Base-by-base conservation (phyloP, 306 rosid genomes). In the Senna tora region DNA sequence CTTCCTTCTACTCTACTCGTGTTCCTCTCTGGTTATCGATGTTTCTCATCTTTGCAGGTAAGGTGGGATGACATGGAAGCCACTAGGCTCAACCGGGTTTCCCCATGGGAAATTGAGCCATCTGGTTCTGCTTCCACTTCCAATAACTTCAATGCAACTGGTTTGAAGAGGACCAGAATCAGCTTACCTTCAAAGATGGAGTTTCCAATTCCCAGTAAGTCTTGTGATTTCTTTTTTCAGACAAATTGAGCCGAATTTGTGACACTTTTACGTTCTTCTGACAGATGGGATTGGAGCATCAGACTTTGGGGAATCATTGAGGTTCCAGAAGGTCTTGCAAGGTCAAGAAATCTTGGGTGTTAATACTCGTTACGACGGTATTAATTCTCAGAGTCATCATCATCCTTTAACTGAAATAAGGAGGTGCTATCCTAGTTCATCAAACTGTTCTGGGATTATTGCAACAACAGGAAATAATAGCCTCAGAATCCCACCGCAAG, bases 251-350 rank as follows among this genome's bases (percentile, higher is more conserved):
- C n/a, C n/a, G n/a, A n/a, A n/a, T n/a, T 62, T 14, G 55, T 79
- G 80, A 77, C 43, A 32, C 12, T 45, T 25, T 34, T 28, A 32
- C 16, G 17, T 77, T 75, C 21, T 64, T 60, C 12, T 67, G 42
- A 41, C 90, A 95, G 99, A 81, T 81, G 97, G 96, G 65, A 87
- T 87, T 88, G 96, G 93, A 69, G 65, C 84, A 52, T 79, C 92
- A 61, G 99, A 89, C 97, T 91, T 95, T 78, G 96, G 93, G 92
- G 99, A 95, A 83, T 75, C 97, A 28, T 75, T 80, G 43, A 86
- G 96, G 79, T 95, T 95, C 93, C 99, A 80, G 84, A 89, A 92
- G 99, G 99, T 95, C 99, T 95, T 95, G 99, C 99, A 95, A 95
- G 99, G 99, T 95, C 99, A 95, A 95, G 99, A 95, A 95, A 89